Conservation (phyloP, 805 yeast species). For the Candida gorgasii region DNA sequence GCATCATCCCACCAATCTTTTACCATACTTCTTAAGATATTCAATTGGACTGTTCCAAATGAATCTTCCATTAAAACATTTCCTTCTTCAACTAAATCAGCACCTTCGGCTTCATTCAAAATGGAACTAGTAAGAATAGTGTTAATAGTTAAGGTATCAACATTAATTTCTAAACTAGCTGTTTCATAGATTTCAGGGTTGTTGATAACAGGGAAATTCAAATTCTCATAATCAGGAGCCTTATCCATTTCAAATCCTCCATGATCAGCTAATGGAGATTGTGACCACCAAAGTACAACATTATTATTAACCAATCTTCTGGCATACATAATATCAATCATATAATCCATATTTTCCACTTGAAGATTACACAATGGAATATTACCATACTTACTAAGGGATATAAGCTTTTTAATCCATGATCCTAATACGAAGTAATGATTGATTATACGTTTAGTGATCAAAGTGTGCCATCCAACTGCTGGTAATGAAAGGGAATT, state of each 20-base stretch:
- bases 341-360: conserved; percentile 71
- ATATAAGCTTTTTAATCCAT: conserved; percentile 67
- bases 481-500: conserved; percentile 66
- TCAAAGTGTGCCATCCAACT: conserved; percentile 75
- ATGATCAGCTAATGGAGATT: conserved; percentile 73
- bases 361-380: conserved; percentile 86
- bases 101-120: conserved; percentile 86
- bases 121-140: conserved; percentile 83
- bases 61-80: conserved; percentile 71
- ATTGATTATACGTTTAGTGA: conserved; percentile 64
- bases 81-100: conserved; percentile 61
- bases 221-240: conserved; percentile 52
- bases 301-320: conserved; percentile 64
- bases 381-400: conserved; percentile 68
- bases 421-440: conserved; percentile 72
- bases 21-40: conserved; percentile 69
- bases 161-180: conserved; percentile 74
- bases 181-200: conserved; percentile 77
- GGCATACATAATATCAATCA: conserved; percentile 87
- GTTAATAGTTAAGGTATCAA: conserved; percentile 80
- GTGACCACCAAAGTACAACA: conserved; percentile 93
- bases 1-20: conserved; percentile 96
- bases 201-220: conserved; percentile 71
- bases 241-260: conserved; percentile 78
- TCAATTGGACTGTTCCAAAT: conserved; percentile 73